phyloP scores from a whole-genome alignment of 164 flowering plant genomes.

The Santalum album region DNA sequence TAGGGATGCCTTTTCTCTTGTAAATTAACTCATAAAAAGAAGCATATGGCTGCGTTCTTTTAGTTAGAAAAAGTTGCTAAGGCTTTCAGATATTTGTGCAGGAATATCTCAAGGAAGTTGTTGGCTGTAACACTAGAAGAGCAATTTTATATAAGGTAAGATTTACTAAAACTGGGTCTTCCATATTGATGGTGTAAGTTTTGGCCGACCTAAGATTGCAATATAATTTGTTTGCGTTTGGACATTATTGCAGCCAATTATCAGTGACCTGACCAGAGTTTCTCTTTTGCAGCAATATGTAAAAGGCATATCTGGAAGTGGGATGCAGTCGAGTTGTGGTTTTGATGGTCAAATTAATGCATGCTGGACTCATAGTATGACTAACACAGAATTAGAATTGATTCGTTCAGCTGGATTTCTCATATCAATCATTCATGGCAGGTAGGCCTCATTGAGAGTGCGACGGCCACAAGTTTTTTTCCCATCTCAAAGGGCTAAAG shows the following conservation, averaged over 20 bases:
- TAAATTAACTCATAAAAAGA: too few species aligned
- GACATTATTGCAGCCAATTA: background rate
- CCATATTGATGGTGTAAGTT: background rate
- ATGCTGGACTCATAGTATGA: conserved; percentile 87
- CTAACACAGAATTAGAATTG: conserved; percentile 48
- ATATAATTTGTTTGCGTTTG: too few species aligned
- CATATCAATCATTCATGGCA: conserved; percentile 89
- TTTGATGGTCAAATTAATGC: conserved; percentile 91
- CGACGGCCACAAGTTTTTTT: background rate
- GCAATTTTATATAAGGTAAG: conserved; percentile 67
- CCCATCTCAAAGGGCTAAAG: background rate
- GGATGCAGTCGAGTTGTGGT: conserved; percentile 85
- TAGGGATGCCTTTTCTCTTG: too few species aligned
- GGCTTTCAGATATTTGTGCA: conserved; percentile 24
- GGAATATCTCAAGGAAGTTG: conserved; percentile 89
- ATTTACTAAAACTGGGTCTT: background rate
- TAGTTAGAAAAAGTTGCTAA: background rate
- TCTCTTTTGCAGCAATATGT: conserved; percentile 65
- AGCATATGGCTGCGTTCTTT: background rate
- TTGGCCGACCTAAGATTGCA: background rate
- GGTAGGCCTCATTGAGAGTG: conserved; percentile 29
- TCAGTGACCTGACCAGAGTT: too few species aligned
- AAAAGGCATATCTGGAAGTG: conserved; percentile 64
- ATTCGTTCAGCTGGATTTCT: conserved; percentile 69
- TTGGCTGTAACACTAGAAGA: conserved; percentile 62